Conservation (phyloP, 768 basidiomycete species). For the Macrolepiota dolichaula region DNA sequence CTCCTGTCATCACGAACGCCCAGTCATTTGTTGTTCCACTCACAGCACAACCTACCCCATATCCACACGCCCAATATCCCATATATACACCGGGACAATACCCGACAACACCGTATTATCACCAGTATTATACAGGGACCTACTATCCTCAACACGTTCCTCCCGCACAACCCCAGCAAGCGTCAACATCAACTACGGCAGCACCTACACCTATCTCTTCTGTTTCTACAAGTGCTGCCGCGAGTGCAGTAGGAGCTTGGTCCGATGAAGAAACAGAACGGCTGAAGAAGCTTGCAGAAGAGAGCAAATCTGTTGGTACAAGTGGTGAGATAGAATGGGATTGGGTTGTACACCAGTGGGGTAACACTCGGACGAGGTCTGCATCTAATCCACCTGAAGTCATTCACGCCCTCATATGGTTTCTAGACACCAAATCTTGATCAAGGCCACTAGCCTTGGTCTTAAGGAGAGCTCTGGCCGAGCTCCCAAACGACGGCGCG, state of each 20-base stretch:
- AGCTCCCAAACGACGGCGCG: constrained; percentile 51
- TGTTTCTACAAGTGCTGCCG: constrained; percentile 19
- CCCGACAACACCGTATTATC: constrained; percentile 63
- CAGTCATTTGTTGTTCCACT: constrained; percentile 72
- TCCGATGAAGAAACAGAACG: constrained; percentile 73
- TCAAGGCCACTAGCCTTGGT: constrained; percentile 76
- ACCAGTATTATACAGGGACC: constrained; percentile 36
- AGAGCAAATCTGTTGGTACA: constrained; percentile 45
- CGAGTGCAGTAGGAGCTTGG: constrained; percentile 54
- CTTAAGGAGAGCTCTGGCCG: constrained; percentile 71
- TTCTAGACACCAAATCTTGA: constrained; percentile 73
- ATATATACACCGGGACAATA: constrained; percentile 44
- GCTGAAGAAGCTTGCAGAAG: constrained; percentile 65
- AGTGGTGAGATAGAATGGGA: constrained; percentile 78
- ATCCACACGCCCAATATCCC: constrained; percentile 43
- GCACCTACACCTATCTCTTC: constrained; percentile 16
- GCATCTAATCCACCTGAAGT: constrained; percentile 5
- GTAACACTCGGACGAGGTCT: constrained; percentile 68
- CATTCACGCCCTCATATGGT: not conserved
- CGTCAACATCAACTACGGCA: constrained; percentile 14
- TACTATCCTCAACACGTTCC: constrained; percentile 17
- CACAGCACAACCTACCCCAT: constrained; percentile 41
- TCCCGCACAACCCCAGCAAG: constrained; percentile 13
- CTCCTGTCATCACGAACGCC: constrained; percentile 64
- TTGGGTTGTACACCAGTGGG: constrained; percentile 71